Conservation (phyloP, 2,329 filamentous ascomycete species). For the Aureobasidium zeae region DNA sequence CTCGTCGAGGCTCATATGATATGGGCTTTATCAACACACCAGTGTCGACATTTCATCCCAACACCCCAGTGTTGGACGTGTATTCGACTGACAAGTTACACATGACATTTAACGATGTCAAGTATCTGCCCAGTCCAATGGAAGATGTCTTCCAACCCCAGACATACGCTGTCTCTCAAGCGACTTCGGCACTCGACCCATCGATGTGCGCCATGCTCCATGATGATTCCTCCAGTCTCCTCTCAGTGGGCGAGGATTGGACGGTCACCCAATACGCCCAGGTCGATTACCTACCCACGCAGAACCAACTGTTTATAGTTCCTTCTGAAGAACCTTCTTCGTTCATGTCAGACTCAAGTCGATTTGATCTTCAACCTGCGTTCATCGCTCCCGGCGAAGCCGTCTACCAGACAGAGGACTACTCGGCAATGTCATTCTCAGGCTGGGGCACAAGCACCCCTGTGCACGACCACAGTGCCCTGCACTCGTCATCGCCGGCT, state of each 20-base stretch:
- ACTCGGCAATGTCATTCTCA: not conserved
- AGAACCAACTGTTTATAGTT: not conserved
- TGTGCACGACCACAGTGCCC: not conserved
- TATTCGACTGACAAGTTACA: not conserved
- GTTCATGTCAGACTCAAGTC: not conserved
- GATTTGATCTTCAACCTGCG: not conserved
- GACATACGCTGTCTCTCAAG: too few species aligned
- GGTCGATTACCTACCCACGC: not conserved
- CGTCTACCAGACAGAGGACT: not conserved
- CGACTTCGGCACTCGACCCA: too few species aligned
- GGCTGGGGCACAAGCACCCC: slow-evolving; percentile 3
- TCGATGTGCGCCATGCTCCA: too few species aligned
- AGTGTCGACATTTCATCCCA: not conserved
- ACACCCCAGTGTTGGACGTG: not conserved
- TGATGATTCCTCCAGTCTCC: too few species aligned
- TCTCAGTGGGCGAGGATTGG: slow-evolving; percentile 1
- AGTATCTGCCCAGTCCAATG: slow-evolving; percentile 1
- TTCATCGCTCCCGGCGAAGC: slow-evolving; percentile 5
- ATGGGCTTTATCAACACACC: not conserved
- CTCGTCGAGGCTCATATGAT: slow-evolving; percentile 3
- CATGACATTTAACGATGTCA: not conserved
- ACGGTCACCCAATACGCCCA: not conserved
- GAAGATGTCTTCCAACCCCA: too few species aligned
- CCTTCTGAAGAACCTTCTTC: not conserved
- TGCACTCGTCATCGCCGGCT: slow-evolving; percentile 1